phyloP scores from a whole-genome alignment of 192 early-diverging fungal species.

The Linnemannia elongata region DNA sequence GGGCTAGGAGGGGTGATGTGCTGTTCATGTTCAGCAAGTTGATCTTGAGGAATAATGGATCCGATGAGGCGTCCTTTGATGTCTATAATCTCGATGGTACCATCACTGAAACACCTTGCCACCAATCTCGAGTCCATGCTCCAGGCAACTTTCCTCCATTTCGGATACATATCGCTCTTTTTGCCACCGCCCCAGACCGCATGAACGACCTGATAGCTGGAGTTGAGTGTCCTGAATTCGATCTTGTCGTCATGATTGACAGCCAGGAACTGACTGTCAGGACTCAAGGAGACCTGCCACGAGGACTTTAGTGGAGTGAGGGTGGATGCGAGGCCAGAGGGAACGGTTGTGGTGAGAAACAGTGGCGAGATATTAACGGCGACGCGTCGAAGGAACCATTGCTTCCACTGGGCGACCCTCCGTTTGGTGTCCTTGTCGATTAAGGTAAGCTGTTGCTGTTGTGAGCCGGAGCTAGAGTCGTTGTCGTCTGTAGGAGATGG shows the following conservation, averaged over 20 bases:
- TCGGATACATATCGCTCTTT: slow-evolving; percentile 55
- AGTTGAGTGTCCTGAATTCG: slow-evolving; percentile 57
- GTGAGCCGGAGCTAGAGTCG: background rate
- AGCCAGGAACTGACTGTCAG: slow-evolving; percentile 55
- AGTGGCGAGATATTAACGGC: slow-evolving; percentile 46
- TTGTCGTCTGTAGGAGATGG: slow-evolving; percentile 1
- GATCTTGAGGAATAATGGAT: slow-evolving; percentile 46
- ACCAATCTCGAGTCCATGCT: slow-evolving; percentile 58
- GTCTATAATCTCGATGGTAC: slow-evolving; percentile 59
- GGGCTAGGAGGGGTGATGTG: slow-evolving; percentile 18
- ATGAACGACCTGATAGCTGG: slow-evolving; percentile 56
- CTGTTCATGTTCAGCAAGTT: background rate
- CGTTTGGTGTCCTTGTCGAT: slow-evolving; percentile 36
- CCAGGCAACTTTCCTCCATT: slow-evolving; percentile 61
- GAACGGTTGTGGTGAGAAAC: slow-evolving; percentile 60
- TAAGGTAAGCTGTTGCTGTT: slow-evolving; percentile 24
- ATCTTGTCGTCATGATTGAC: slow-evolving; percentile 60
- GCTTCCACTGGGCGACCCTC: slow-evolving; percentile 24
- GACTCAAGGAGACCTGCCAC: slow-evolving; percentile 52
- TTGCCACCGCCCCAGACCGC: slow-evolving; percentile 35
- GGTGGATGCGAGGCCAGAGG: slow-evolving; percentile 51
- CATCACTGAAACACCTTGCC: slow-evolving; percentile 58
- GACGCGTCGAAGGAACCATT: slow-evolving; percentile 44
- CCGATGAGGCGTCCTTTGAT: slow-evolving; percentile 50
- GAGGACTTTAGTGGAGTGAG: slow-evolving; percentile 50